A percentile compares a stretch with the other conserved stretches of the same genome.
Evolutionary conservation across 768 basidiomycete genomes (phyloP).

Genomic region (Lactifluus rugatus): DNA sequence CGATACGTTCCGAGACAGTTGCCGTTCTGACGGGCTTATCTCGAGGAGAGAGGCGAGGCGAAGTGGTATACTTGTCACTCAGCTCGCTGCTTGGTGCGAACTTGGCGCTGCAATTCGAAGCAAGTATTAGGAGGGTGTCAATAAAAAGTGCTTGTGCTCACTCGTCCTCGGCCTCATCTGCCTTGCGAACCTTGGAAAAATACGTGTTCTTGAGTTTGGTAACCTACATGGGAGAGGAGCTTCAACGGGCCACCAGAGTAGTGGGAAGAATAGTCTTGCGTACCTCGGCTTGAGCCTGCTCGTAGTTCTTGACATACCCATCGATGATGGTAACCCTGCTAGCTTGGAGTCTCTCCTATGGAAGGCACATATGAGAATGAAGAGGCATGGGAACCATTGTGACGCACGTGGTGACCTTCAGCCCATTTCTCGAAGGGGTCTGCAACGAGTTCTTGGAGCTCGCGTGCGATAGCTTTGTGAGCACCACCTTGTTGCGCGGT

Average conservation of each 20-base stretch:
- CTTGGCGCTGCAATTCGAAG: slow-evolving; percentile 48
- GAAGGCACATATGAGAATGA: not conserved
- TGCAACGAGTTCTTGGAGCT: slow-evolving; percentile 65
- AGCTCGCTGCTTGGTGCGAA: slow-evolving; percentile 66
- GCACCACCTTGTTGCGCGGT: slow-evolving; percentile 61
- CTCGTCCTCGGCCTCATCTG: slow-evolving; percentile 94
- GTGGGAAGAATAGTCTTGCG: slow-evolving; percentile 7
- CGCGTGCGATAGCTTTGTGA: slow-evolving; percentile 61
- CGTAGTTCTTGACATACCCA: slow-evolving; percentile 47
- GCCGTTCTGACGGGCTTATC: slow-evolving; percentile 51
- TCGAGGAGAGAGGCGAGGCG: slow-evolving; percentile 57
- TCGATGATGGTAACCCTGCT: slow-evolving; percentile 19
- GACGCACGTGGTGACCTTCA: slow-evolving; percentile 52
- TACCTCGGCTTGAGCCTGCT: slow-evolving; percentile 57
- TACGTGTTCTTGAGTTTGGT: slow-evolving; percentile 69
- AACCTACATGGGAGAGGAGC: slow-evolving; percentile 26
- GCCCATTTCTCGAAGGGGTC: slow-evolving; percentile 82
- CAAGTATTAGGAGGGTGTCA: not conserved
- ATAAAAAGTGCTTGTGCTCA: slow-evolving; percentile 34
- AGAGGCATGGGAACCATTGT: not conserved
- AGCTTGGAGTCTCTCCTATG: slow-evolving; percentile 11
- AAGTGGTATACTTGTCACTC: slow-evolving; percentile 72
- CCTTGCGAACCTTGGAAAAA: slow-evolving; percentile 64
- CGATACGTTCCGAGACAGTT: slow-evolving; percentile 82
- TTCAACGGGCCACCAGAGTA: not conserved